Evolutionary conservation across 352 stramenopile species (phyloP).

Genomic region (Phytophthora ohioensis): DNA sequence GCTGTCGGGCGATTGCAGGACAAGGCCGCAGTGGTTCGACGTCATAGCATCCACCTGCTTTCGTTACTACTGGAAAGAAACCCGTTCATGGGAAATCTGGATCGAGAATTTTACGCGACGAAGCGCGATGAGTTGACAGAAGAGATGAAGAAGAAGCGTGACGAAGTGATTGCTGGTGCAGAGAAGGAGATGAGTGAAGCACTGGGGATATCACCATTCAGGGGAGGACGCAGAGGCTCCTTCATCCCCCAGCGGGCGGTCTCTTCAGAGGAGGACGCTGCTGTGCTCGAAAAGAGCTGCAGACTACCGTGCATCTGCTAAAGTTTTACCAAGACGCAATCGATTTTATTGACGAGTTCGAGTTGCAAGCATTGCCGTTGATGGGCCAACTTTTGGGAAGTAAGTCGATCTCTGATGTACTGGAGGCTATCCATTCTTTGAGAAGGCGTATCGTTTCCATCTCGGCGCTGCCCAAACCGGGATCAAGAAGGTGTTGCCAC

Average conservation of each 20-base stretch:
- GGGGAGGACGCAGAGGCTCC: slow-evolving; percentile 1
- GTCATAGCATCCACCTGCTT: slow-evolving; percentile 88
- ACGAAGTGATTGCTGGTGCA: slow-evolving; percentile 85
- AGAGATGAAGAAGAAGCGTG: slow-evolving; percentile 63
- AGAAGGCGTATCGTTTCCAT: slow-evolving; percentile 91
- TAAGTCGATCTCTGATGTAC: slow-evolving; percentile 92
- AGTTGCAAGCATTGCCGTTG: slow-evolving; percentile 75
- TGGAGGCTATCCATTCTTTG: slow-evolving; percentile 96
- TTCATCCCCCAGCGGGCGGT: slow-evolving; percentile 11
- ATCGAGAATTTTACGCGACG: slow-evolving; percentile 79
- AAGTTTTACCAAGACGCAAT: slow-evolving; percentile 94
- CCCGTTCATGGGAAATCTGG: slow-evolving; percentile 93
- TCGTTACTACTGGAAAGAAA: slow-evolving; percentile 95
- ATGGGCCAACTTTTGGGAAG: slow-evolving; percentile 92
- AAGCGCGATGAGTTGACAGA: slow-evolving; percentile 83
- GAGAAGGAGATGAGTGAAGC: slow-evolving; percentile 78
- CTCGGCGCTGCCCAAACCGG: slow-evolving; percentile 90
- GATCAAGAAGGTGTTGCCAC: slow-evolving; percentile 92
- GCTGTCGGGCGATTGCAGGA: slow-evolving; percentile 92
- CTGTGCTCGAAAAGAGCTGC: slow-evolving; percentile 69
- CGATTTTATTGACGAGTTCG: slow-evolving; percentile 93
- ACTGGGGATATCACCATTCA: slow-evolving; percentile 39
- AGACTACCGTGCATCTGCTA: slow-evolving; percentile 82
- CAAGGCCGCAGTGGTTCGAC: slow-evolving; percentile 93
- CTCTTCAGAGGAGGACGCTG: slow-evolving; percentile 51